These are phyloP conservation scores for Epicoccum sorghinum DNA, from an alignment of 2,329 filamentous ascomycete species.

Conservation along the genomic window DNA sequence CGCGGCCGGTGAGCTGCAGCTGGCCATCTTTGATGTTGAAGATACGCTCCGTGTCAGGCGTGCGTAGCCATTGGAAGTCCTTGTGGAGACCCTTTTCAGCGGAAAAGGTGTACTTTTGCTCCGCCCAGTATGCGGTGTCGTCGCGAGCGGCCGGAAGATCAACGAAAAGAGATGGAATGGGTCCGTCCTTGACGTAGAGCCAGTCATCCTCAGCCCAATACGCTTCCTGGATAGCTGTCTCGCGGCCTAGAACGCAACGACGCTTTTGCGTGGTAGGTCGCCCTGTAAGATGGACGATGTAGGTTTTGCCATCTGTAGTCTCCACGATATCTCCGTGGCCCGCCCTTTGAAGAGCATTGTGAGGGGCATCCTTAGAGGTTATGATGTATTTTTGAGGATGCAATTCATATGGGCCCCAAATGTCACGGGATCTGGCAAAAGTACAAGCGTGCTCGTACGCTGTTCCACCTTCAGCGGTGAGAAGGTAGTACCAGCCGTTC, in stretches of 20 bases:
- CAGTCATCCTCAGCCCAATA: conserved; percentile 67
- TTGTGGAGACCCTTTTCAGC: conserved; percentile 54
- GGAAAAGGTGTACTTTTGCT: conserved; percentile 56
- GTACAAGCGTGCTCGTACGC: conserved; percentile 49
- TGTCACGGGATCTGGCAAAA: conserved; percentile 46
- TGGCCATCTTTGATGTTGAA: conserved; percentile 51
- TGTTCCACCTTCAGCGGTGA: conserved; percentile 50
- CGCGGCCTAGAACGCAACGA: conserved; percentile 46
- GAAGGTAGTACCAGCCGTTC: conserved; percentile 45
- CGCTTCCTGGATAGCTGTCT: conserved; percentile 60
- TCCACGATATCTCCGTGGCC: conserved; percentile 49
- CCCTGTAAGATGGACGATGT: conserved; percentile 43
- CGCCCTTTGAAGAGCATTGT: conserved; percentile 41
- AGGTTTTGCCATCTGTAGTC: conserved; percentile 40
- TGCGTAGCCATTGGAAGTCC: conserved; percentile 64
- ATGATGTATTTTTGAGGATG: conserved; percentile 52
- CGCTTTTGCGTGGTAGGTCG: conserved; percentile 42
- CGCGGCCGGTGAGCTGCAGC: conserved; percentile 61
- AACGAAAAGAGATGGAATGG: conserved; percentile 50
- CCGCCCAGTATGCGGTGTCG: conserved; percentile 46
- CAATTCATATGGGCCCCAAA: conserved; percentile 52
- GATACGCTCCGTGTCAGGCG: conserved; percentile 57
- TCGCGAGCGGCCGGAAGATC: conserved; percentile 38
- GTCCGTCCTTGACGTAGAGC: conserved; percentile 66
- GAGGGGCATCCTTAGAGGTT: conserved; percentile 46